phyloP scores from a whole-genome alignment of 345 rosid species.

The Melaleuca quinquenervia region DNA sequence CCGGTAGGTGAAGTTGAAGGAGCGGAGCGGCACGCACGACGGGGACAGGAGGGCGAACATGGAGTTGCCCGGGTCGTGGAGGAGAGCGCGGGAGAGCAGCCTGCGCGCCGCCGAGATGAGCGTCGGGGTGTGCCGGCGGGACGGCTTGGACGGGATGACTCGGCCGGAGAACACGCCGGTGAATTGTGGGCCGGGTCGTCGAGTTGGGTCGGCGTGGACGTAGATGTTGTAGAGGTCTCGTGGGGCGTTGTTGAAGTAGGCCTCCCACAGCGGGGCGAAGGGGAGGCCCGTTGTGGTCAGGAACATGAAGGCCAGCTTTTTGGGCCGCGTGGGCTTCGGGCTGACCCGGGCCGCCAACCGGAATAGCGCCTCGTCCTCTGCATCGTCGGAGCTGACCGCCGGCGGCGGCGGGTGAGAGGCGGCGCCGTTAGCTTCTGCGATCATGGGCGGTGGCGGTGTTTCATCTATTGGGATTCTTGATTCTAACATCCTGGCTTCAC shows the following conservation, averaged over 20 bases:
- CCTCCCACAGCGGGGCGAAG: slow-evolving; percentile 59
- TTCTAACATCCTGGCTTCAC: neutral
- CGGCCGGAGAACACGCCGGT: slow-evolving; percentile 45
- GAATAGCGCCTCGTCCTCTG: slow-evolving; percentile 41
- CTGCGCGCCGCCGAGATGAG: slow-evolving; percentile 69
- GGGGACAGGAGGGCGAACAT: slow-evolving; percentile 69
- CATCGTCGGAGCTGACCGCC: slow-evolving; percentile 7
- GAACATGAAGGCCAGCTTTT: slow-evolving; percentile 67
- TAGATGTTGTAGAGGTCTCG: slow-evolving; percentile 44
- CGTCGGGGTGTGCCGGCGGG: slow-evolving; percentile 41
- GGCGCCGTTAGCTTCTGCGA: neutral
- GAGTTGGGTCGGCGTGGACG: slow-evolving; percentile 58
- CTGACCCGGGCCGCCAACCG: slow-evolving; percentile 32
- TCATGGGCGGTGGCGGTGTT: neutral
- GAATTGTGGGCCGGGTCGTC: slow-evolving; percentile 28
- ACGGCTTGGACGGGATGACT: slow-evolving; percentile 42
- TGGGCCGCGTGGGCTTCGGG: slow-evolving; percentile 18
- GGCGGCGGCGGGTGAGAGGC: neutral
- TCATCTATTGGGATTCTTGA: neutral
- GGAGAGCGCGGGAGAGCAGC: slow-evolving; percentile 53
- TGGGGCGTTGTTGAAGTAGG: slow-evolving; percentile 31
- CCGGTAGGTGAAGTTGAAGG: slow-evolving; percentile 45
- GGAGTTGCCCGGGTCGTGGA: slow-evolving; percentile 40
- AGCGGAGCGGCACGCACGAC: slow-evolving; percentile 57
- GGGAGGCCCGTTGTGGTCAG: slow-evolving; percentile 58